phyloP scores from a whole-genome alignment of 1,139 yeast species.

The Maudiozyma humilis region DNA sequence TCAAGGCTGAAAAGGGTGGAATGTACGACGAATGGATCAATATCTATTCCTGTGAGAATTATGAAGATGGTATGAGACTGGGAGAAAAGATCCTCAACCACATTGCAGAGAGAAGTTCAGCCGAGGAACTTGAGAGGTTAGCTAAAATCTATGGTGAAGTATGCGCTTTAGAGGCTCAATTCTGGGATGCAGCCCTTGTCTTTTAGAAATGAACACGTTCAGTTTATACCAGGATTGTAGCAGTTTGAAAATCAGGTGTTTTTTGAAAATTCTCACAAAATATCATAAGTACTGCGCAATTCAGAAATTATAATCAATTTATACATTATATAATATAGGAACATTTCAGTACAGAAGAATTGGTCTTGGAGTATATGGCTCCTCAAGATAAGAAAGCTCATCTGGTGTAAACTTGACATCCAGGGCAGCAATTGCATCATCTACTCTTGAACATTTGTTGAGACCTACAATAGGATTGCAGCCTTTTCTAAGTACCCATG shows the following conservation, averaged over 20 bases:
- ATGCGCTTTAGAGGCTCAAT: slow-evolving; percentile 48
- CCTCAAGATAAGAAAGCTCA: slow-evolving; percentile 29
- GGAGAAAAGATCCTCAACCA: slow-evolving; percentile 44
- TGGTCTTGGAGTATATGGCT: not conserved
- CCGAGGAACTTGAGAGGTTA: slow-evolving; percentile 39
- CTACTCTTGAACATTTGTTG: slow-evolving; percentile 33
- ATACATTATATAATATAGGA: not conserved
- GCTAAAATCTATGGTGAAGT: slow-evolving; percentile 52
- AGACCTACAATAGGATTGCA: slow-evolving; percentile 46
- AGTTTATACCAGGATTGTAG: too few relatives aligned
- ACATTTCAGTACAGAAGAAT: not conserved
- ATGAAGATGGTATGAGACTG: slow-evolving; percentile 40
- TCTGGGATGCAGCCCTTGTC: slow-evolving; percentile 45
- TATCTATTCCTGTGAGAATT: slow-evolving; percentile 54
- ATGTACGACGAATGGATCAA: slow-evolving; percentile 46
- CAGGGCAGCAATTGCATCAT: slow-evolving; percentile 44
- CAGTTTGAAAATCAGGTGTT: too few relatives aligned
- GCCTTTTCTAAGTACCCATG: slow-evolving; percentile 50
- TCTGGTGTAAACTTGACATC: slow-evolving; percentile 39
- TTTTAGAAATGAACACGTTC: not conserved
- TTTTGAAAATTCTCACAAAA: too few relatives aligned
- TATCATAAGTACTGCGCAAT: too few relatives aligned
- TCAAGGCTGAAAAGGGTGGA: slow-evolving; percentile 19
- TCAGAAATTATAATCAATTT: too few relatives aligned
- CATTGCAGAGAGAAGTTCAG: slow-evolving; percentile 30